These are phyloP conservation scores for Saturnispora diversa DNA, from an alignment of 805 yeast genomes.

Conservation along the genomic window DNA sequence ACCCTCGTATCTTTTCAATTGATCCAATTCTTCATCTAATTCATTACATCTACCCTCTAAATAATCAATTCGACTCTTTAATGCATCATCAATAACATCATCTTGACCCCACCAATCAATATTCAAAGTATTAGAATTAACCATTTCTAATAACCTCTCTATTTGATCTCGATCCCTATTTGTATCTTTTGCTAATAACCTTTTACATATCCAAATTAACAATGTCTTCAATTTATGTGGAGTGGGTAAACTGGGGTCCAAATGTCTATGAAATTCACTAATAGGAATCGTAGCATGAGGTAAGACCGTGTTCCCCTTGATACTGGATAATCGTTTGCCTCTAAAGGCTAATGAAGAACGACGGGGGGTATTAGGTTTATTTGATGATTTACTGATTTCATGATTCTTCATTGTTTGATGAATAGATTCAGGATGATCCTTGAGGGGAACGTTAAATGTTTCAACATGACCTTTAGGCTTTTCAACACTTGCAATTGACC, in stretches of 20 bases:
- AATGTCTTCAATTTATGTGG: conserved; percentile 68
- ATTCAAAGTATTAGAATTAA: conserved; percentile 18
- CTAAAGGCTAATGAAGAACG: conserved; percentile 48
- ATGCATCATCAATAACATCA: conserved; percentile 31
- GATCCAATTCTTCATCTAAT: conserved; percentile 38
- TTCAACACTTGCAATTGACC: background rate
- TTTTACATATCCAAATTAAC: conserved; percentile 57
- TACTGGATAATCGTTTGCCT: conserved; percentile 66
- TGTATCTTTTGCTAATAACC: conserved; percentile 28
- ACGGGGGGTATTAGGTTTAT: conserved; percentile 20
- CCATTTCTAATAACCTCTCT: background rate
- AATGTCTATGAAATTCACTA: conserved; percentile 49
- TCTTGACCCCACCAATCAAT: conserved; percentile 60
- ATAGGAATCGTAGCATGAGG: conserved; percentile 58
- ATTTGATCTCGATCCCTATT: conserved; percentile 21
- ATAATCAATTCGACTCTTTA: conserved; percentile 38
- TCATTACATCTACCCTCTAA: conserved; percentile 37
- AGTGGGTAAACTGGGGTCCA: conserved; percentile 56
- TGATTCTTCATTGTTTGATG: conserved; percentile 2
- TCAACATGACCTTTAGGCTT: conserved; percentile 9
- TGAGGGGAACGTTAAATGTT: conserved; percentile 13
- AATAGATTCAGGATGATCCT: conserved; percentile 4
- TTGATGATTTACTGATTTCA: background rate
- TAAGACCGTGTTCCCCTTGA: conserved; percentile 58
- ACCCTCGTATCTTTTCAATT: conserved; percentile 32